A percentile compares a stretch with the other conserved stretches of the same genome.
phyloP scores from a whole-genome alignment of 2,329 filamentous ascomycete species.

The Monosporascus sp. region DNA sequence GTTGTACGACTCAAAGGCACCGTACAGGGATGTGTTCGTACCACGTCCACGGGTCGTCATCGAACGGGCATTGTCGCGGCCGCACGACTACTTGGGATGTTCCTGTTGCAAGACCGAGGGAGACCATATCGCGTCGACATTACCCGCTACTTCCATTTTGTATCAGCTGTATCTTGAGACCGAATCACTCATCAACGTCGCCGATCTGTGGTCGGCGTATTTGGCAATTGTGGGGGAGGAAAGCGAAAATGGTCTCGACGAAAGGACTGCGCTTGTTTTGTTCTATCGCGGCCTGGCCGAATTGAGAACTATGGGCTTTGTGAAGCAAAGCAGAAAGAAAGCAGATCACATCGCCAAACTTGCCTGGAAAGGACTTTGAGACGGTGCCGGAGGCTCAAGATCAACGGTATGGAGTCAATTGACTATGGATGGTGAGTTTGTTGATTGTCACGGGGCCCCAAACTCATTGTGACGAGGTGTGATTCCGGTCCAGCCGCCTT shows the following conservation, averaged over 20 bases:
- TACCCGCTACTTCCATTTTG: slow-evolving; percentile 67
- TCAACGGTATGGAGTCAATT: slow-evolving; percentile 3
- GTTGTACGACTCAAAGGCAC: slow-evolving; percentile 67
- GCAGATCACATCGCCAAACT: slow-evolving; percentile 86
- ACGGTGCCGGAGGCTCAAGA: background rate
- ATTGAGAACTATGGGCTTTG: slow-evolving; percentile 75
- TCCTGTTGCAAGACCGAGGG: slow-evolving; percentile 54
- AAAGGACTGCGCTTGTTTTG: slow-evolving; percentile 59
- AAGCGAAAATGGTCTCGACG: slow-evolving; percentile 39
- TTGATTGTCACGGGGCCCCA: slow-evolving; percentile 1
- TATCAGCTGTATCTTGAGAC: slow-evolving; percentile 78
- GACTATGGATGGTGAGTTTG: slow-evolving; percentile 9
- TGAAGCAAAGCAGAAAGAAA: slow-evolving; percentile 88
- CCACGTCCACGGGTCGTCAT: slow-evolving; percentile 66
- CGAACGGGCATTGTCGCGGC: slow-evolving; percentile 65
- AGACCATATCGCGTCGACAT: slow-evolving; percentile 49
- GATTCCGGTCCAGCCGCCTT: slow-evolving; percentile 2
- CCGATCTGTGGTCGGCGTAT: slow-evolving; percentile 76
- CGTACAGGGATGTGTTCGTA: slow-evolving; percentile 68
- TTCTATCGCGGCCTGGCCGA: slow-evolving; percentile 88
- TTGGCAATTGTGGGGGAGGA: slow-evolving; percentile 52
- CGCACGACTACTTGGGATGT: slow-evolving; percentile 74
- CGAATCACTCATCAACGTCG: slow-evolving; percentile 70
- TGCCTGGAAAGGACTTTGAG: slow-evolving; percentile 61
- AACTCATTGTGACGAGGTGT: slow-evolving; percentile 8